Base-by-base conservation (phyloP, 352 stramenopile species). In the Phytopythium delawarense region DNA sequence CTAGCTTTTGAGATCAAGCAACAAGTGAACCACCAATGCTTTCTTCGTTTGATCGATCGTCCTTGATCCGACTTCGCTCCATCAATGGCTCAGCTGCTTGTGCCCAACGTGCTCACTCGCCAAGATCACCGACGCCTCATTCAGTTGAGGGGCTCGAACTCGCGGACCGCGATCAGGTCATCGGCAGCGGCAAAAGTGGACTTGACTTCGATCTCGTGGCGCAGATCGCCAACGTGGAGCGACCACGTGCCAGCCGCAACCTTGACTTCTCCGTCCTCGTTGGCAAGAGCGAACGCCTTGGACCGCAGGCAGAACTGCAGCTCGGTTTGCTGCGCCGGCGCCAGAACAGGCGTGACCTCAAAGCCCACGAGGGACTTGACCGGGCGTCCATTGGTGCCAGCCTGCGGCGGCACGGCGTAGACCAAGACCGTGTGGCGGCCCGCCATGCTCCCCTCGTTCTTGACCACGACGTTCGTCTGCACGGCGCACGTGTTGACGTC, bases 301-400 rank as follows among this genome's bases (percentile, higher is more conserved):
- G 65, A 54, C 0, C 62, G 51, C 30, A 91, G 61, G 9, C 69
- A 59, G 35, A 88, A 80, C 18, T 63, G 62, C 21, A 79, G 57
- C 7, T 66, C 59, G 11, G 53, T 35, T 49, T 63, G 67, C 54
- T 78, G 63, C 2, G 61, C 48, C 16, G 67, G 42, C 15, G 57
- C 46, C 23, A 91, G 44, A 34, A 69, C 18, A 9, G 65, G 68
- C 30, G 84, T 84, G 35, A 77, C 72, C 20, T 81, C 72, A 32
- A 91, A 94, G 8, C 62, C 75, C 7, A 76, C 66, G 28, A 92
- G 49, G 18, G 66, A 73, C 56, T 86, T 78, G n/a, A 74, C 52
- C 20, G 81, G 81, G n/a, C 63, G 59, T 16, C 77, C 76, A 18
- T 59, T 58, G 28, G 57, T 56, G 7, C 76, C 75, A 37, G 67